Evolutionary conservation across 306 rosid genomes (phyloP), one percentile per base, ranked within the genome.

Genomic region (Elaeagnus macrophylla): DNA sequence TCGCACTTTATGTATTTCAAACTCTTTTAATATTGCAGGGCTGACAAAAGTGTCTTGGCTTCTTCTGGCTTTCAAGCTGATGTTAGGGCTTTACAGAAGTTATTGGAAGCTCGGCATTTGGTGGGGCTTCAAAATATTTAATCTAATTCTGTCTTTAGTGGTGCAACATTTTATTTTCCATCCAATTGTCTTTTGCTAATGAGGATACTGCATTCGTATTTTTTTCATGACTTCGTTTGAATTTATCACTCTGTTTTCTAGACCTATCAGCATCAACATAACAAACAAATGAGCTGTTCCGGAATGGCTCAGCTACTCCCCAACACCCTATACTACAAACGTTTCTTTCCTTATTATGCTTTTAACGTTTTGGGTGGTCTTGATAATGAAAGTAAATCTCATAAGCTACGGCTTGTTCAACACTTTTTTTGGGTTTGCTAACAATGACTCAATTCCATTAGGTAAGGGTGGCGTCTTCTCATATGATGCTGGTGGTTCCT

Each of bases 381-480:
- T 38, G 99, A 91, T 68, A 77, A 37, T 48, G 99, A 91, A 87
- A 96, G 99, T 91, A 68, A 70, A 37, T 37, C 36, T 60, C 74
- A 40, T 41, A 57, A 18, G 16, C 54, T 58, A 39, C 57, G 11
- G 40, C 51, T 17, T 45, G 65, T 57, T 66, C 56, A 65, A 71
- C 51, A 50, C 20, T 25, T 45, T 57, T 60, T n/a, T 53, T 42
- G 42, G 37, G 32, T 25, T 2, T 45, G 58, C 39, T 60, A 16
- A 62, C 64, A 16, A 10, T 32, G 16, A 54, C 51, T 37, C 13
- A 13, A 53, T 65, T 51, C 16, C 39, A 57, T 67, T 60, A 88
- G 99, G 99, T 25, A 91, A 91, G 89, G 99, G 99, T 56, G 87
- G 99, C 54, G 99, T 91, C 67, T 91, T 80, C 81, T 87, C 99